phyloP scores from a whole-genome alignment of 306 rosid species.

The Rosa persica region DNA sequence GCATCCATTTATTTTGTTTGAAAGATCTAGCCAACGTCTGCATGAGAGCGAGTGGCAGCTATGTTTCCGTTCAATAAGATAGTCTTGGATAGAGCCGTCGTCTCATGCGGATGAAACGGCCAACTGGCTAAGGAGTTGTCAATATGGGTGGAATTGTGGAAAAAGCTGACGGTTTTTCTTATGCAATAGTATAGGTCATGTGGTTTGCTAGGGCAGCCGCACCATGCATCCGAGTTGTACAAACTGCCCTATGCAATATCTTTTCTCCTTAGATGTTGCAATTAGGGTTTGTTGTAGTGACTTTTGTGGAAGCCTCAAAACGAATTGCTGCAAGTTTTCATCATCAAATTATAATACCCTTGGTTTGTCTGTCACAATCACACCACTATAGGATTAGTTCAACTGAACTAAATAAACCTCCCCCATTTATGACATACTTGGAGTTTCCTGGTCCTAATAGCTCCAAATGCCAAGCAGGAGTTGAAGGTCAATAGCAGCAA shows the following conservation, averaged over 20 bases:
- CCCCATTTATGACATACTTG: conserved; percentile 20
- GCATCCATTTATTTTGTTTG: neutral
- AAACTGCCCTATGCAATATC: too few species aligned
- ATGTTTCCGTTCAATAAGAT: neutral
- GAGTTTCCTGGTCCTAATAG: conserved; percentile 12
- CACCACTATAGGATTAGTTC: neutral
- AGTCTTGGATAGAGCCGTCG: neutral
- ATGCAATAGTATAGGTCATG: too few species aligned
- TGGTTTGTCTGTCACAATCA: conserved; percentile 1
- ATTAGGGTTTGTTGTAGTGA: too few species aligned
- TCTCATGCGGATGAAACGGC: neutral
- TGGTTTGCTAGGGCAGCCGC: too few species aligned
- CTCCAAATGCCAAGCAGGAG: neutral
- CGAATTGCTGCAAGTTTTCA: neutral
- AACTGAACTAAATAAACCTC: neutral
- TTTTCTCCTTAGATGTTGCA: too few species aligned
- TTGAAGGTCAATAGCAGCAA: conserved; percentile 16
- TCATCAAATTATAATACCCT: neutral
- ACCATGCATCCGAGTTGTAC: too few species aligned
- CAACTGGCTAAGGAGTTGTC: too few species aligned
- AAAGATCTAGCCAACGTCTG: neutral
- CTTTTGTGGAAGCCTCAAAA: too few species aligned
- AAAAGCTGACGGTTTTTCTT: too few species aligned
- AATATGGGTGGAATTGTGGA: too few species aligned
- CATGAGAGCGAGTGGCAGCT: neutral